These are phyloP conservation scores for Leccinum variicolor DNA, from an alignment of 768 basidiomycete species.

Conservation along the genomic window DNA sequence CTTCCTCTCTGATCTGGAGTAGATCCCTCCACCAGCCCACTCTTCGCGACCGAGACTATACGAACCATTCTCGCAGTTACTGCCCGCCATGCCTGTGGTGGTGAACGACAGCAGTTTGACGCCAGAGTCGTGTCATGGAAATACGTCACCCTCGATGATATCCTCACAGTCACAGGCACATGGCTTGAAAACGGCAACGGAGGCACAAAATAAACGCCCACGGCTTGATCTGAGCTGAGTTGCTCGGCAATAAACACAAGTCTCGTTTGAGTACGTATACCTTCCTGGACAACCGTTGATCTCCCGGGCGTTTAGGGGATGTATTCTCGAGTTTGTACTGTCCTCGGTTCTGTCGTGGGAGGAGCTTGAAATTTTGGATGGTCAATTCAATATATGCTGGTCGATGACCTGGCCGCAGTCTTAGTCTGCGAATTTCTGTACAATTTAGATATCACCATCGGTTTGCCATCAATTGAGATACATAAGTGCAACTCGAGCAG, in stretches of 20 bases:
- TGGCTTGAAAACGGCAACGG: constrained; percentile 10
- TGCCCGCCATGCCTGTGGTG: constrained; percentile 19
- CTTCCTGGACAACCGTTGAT: not conserved
- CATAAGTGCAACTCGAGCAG: not conserved
- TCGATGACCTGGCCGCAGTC: not conserved
- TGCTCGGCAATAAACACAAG: not conserved
- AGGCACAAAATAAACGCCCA: constrained; percentile 15
- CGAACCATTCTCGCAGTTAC: constrained; percentile 36
- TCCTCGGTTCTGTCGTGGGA: not conserved
- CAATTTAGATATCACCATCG: not conserved
- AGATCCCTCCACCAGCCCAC: constrained; percentile 51
- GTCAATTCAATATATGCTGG: not conserved
- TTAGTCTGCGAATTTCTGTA: not conserved
- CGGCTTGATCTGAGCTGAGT: constrained; percentile 31
- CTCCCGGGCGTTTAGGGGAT: not conserved
- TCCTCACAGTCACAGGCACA: constrained; percentile 16
- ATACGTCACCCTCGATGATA: constrained; percentile 43
- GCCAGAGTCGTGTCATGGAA: constrained; percentile 61
- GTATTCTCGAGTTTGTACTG: not conserved
- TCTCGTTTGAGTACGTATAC: not conserved
- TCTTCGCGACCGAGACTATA: constrained; percentile 39
- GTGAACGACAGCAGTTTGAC: constrained; percentile 42
- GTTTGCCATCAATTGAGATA: not conserved
- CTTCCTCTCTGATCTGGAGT: constrained; percentile 8
- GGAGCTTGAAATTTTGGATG: not conserved